Conservation (phyloP, 2,329 filamentous ascomycete species). For the Pseudogymnoascus sp. region DNA sequence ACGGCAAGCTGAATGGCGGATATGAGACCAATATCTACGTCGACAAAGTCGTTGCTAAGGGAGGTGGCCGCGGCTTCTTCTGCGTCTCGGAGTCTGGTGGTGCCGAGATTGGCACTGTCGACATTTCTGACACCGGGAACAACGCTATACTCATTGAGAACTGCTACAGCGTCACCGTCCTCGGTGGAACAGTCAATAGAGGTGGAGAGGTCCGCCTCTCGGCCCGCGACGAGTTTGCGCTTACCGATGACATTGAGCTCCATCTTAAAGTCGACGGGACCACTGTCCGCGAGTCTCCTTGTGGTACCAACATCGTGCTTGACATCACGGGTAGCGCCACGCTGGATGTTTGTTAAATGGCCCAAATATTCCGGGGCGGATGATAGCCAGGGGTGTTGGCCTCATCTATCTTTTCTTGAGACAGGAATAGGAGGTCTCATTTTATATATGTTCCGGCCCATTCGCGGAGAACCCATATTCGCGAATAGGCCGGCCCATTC, state of each 20-base stretch:
- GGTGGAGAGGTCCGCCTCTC: conserved; percentile 47
- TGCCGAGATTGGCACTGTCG: conserved; percentile 40
- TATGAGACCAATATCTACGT: conserved; percentile 45
- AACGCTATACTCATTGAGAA: conserved; percentile 52
- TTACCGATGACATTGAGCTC: conserved; percentile 42
- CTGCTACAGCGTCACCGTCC: conserved; percentile 46
- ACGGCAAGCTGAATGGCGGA: conserved; percentile 39
- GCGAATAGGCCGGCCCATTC: no score
- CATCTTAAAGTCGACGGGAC: conserved; percentile 41
- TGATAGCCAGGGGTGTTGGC: neutral
- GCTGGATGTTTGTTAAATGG: conserved; percentile 33
- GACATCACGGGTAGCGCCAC: conserved; percentile 37
- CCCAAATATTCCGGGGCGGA: neutral
- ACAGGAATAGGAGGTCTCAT: neutral
- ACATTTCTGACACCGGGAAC: conserved; percentile 44
- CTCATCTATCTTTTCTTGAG: neutral
- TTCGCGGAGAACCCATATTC: no score
- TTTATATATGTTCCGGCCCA: no score
- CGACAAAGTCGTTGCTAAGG: conserved; percentile 45
- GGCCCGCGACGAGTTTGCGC: conserved; percentile 44
- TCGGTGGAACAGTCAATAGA: conserved; percentile 41
- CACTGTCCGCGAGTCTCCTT: conserved; percentile 44
- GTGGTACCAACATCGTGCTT: conserved; percentile 44
- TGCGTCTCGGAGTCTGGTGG: conserved; percentile 48
- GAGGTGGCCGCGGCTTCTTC: conserved; percentile 48